Evolutionary conservation across 768 basidiomycete genomes (phyloP).

Genomic region (Mycena kentingensis): DNA sequence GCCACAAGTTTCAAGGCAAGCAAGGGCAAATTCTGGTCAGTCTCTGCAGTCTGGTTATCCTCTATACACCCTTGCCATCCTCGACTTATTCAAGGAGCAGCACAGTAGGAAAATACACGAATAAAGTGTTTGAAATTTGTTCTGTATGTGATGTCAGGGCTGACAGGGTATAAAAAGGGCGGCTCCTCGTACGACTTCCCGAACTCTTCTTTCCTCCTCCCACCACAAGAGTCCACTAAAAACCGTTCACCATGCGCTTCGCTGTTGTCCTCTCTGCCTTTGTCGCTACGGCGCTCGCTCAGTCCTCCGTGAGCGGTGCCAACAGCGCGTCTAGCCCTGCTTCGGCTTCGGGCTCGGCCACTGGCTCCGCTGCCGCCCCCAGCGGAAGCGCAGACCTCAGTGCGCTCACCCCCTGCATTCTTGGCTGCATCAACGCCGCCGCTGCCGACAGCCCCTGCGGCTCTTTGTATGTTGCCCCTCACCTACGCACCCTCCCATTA

Average conservation of each 20-base stretch:
- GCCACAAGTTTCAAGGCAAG: too few species aligned
- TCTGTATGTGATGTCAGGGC: background rate
- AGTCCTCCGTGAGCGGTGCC: background rate
- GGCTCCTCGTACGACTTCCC: conserved; percentile 1
- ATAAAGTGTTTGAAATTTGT: too few species aligned
- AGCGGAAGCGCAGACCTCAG: background rate
- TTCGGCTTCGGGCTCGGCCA: background rate
- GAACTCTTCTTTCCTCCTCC: background rate
- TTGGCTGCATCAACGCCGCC: background rate
- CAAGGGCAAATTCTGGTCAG: too few species aligned
- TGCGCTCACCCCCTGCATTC: background rate
- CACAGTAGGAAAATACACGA: conserved; percentile 11
- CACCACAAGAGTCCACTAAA: conserved; percentile 2
- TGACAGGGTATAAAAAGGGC: background rate
- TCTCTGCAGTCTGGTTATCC: too few species aligned
- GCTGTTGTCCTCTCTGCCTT: background rate
- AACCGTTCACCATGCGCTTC: background rate
- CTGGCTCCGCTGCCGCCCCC: background rate
- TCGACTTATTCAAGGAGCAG: too few species aligned
- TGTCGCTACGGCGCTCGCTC: background rate
- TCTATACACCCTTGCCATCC: too few species aligned
- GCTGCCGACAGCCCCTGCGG: background rate
- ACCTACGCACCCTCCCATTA: background rate
- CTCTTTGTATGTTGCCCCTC: background rate
- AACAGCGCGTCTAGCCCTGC: background rate